Evolutionary conservation across 2,329 filamentous ascomycete genomes (phyloP).

Genomic region (Pseudocercospora eumusae): DNA sequence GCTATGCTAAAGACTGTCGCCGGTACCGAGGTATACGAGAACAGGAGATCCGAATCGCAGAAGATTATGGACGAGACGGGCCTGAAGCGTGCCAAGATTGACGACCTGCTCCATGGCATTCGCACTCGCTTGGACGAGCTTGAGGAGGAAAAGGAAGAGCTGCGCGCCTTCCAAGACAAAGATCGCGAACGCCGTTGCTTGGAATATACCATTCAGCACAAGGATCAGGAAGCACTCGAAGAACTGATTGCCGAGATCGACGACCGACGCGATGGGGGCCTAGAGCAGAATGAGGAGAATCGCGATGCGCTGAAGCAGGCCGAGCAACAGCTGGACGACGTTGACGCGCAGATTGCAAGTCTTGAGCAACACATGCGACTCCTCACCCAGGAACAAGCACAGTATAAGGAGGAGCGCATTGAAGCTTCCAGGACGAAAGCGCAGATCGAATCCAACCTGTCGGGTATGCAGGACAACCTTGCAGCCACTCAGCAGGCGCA

Average conservation of each 20-base stretch:
- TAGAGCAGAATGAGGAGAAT: constrained; percentile 55
- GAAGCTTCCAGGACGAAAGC: constrained; percentile 78
- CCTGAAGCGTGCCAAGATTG: constrained; percentile 91
- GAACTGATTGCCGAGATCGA: constrained; percentile 81
- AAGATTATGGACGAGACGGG: constrained; percentile 98
- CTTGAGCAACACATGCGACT: constrained; percentile 82
- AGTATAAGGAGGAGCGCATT: constrained; percentile 86
- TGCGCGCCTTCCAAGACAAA: constrained; percentile 91
- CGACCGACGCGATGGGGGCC: constrained; percentile 74
- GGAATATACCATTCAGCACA: constrained; percentile 91
- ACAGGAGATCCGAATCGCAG: constrained; percentile 82
- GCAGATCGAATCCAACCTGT: constrained; percentile 81
- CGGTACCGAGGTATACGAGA: constrained; percentile 95
- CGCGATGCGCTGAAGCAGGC: constrained; percentile 66
- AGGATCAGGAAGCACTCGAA: constrained; percentile 78
- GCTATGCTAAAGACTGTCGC: constrained; percentile 96
- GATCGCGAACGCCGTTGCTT: constrained; percentile 88
- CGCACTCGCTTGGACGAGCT: constrained; percentile 84
- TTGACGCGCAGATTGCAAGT: constrained; percentile 78
- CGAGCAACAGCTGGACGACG: constrained; percentile 71
- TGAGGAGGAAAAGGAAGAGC: constrained; percentile 95
- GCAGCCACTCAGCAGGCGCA: constrained; percentile 73
- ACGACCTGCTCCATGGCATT: constrained; percentile 88
- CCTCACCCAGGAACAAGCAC: constrained; percentile 77
- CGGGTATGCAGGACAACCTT: constrained; percentile 79